Conservation (phyloP, 441 rosid genomes). For the Pelargonium fulgidum region DNA sequence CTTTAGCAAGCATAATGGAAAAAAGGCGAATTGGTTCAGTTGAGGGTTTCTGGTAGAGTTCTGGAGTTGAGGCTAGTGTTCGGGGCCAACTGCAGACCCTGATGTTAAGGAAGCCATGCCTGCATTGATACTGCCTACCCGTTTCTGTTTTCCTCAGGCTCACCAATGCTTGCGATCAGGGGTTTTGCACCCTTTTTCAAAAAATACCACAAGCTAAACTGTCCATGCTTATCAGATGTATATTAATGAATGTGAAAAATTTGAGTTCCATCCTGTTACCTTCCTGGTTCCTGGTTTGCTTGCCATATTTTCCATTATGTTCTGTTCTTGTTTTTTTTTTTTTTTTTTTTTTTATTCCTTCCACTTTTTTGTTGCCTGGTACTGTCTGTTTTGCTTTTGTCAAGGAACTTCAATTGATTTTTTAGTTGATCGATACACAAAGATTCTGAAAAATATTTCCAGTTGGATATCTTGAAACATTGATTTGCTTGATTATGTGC, state of each 20-base stretch:
- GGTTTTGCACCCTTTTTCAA: too few relatives aligned
- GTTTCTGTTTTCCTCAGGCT: too few relatives aligned
- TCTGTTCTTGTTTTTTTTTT: neutral
- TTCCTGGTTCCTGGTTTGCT: neutral
- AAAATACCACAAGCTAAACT: neutral
- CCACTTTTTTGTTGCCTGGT: neutral
- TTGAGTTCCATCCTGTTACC: neutral
- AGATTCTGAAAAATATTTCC: too few relatives aligned
- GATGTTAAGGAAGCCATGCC: too few relatives aligned
- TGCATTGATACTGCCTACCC: too few relatives aligned
- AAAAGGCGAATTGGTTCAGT: neutral
- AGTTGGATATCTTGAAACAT: too few relatives aligned
- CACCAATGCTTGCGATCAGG: too few relatives aligned
- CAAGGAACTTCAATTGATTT: too few relatives aligned
- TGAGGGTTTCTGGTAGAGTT: neutral
- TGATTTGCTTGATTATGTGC: too few relatives aligned
- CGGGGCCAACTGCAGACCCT: too few relatives aligned
- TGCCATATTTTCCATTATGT: neutral
- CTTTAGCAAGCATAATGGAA: neutral
- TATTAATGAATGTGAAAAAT: neutral
- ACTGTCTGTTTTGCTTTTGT: too few relatives aligned
- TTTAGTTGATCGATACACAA: too few relatives aligned
- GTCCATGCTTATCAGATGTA: neutral
- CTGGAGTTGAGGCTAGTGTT: neutral
- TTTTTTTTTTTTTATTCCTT: neutral